Evolutionary conservation across 768 basidiomycete genomes (phyloP).

Genomic region (Nidularia pulvinata): DNA sequence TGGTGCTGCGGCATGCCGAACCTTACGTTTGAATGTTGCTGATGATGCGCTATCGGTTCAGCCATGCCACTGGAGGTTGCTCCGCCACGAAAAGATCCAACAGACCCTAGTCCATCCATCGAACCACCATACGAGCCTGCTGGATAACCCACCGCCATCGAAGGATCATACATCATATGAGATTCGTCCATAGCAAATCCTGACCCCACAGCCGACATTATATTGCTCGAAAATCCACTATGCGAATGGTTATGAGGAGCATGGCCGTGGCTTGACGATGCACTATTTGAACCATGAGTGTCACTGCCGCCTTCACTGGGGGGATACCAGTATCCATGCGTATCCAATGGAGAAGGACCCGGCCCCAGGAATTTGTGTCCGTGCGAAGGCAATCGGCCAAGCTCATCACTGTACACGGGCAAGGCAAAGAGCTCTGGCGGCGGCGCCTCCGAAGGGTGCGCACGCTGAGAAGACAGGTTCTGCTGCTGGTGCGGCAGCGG

Average conservation of each 20-base stretch:
- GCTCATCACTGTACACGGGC: slow-evolving; percentile 62
- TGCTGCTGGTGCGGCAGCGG: background rate
- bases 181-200: slow-evolving; percentile 13
- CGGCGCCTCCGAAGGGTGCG: background rate
- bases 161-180: slow-evolving; percentile 18
- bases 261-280: no score
- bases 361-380: slow-evolving; percentile 16
- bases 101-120: background rate
- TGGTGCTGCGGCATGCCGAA: slow-evolving; percentile 4
- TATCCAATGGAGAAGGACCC: slow-evolving; percentile 2
- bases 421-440: slow-evolving; percentile 23
- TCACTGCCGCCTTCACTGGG: background rate
- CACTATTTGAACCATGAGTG: no score
- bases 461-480: background rate
- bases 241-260: no score
- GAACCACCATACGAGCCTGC: background rate
- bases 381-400: slow-evolving; percentile 50
- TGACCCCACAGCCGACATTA: background rate
- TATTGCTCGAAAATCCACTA: no score
- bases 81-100: background rate
- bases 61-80: background rate
- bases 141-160: slow-evolving; percentile 9
- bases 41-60: background rate
- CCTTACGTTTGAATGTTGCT: slow-evolving; percentile 7
- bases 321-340: slow-evolving; percentile 3